Percentiles rank a stretch among this genome's conserved stretches.
These are phyloP conservation scores for Colletotrichum somersetense DNA, from an alignment of 2,329 filamentous ascomycete genomes.

Conservation along the genomic window DNA sequence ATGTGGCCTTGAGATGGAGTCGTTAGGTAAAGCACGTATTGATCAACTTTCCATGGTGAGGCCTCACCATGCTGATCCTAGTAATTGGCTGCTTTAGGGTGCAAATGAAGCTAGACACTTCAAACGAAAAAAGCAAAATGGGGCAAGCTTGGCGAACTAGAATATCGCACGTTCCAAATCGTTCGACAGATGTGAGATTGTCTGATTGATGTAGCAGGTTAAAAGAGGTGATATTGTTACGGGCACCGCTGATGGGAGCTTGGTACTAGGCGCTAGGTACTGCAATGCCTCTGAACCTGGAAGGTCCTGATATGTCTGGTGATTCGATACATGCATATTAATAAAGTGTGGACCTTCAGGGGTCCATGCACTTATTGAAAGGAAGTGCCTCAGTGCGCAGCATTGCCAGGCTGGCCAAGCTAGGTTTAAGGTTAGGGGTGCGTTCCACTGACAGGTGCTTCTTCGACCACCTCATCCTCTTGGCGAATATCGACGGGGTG, in stretches of 20 bases:
- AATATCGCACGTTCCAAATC: neutral
- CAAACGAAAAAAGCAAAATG: neutral
- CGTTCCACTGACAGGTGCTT: constrained; percentile 36
- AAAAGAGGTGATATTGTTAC: neutral
- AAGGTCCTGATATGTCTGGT: neutral
- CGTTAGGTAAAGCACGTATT: constrained; percentile 25
- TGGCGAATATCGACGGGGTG: constrained; percentile 37
- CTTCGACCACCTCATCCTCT: constrained; percentile 41
- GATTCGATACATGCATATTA: constrained; percentile 30
- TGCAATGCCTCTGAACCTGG: neutral
- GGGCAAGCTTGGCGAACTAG: too few relatives aligned
- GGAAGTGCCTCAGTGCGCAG: constrained; percentile 19
- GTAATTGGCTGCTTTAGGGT: neutral
- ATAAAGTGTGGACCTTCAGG: neutral
- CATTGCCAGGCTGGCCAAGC: constrained; percentile 37
- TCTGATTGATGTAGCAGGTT: neutral
- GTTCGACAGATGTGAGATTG: neutral
- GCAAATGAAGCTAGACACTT: too few relatives aligned
- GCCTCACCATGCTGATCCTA: constrained; percentile 33
- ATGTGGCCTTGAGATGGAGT: constrained; percentile 70
- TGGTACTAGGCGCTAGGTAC: neutral
- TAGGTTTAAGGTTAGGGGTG: constrained; percentile 40
- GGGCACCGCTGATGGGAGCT: neutral
- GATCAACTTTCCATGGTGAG: neutral
- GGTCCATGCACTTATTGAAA: constrained; percentile 32